These are phyloP conservation scores for Multifurca ochricompacta DNA, from an alignment of 768 basidiomycete genomes.

Conservation along the genomic window DNA sequence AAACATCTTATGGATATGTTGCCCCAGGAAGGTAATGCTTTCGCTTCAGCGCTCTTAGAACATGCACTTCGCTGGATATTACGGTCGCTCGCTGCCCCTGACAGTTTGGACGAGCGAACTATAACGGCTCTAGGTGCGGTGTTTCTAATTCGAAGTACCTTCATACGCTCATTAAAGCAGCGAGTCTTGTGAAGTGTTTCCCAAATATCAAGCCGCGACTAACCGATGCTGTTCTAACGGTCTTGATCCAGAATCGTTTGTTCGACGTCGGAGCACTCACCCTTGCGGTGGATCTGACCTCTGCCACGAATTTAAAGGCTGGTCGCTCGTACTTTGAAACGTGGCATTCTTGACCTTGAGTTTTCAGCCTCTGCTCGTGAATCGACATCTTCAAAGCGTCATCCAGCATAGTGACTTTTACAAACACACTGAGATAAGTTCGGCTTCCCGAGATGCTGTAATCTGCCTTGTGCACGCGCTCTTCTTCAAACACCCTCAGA, in stretches of 20 bases:
- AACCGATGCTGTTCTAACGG: slow-evolving; percentile 64
- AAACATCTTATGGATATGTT: not conserved
- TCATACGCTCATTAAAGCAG: slow-evolving; percentile 6
- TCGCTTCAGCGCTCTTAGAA: slow-evolving; percentile 2
- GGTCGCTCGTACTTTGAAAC: slow-evolving; percentile 11
- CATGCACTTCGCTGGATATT: slow-evolving; percentile 1
- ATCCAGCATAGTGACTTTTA: slow-evolving; percentile 63
- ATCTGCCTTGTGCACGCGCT: slow-evolving; percentile 53
- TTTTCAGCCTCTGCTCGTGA: slow-evolving; percentile 57
- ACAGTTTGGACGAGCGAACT: not conserved
- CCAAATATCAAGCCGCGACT: slow-evolving; percentile 37
- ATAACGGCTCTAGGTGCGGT: slow-evolving; percentile 7
- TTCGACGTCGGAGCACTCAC: slow-evolving; percentile 27
- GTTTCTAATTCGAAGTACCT: not conserved
- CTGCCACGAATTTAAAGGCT: slow-evolving; percentile 49
- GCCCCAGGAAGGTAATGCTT: slow-evolving; percentile 4
- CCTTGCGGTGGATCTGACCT: slow-evolving; percentile 27
- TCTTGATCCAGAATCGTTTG: slow-evolving; percentile 55
- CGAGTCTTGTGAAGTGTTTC: slow-evolving; percentile 24
- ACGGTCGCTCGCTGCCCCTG: slow-evolving; percentile 10
- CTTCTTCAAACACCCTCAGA: slow-evolving; percentile 69
- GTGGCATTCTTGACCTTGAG: not conserved
- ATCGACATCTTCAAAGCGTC: slow-evolving; percentile 67
- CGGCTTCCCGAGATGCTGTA: slow-evolving; percentile 37
- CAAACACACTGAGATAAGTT: slow-evolving; percentile 32